Percentiles rank a stretch among this genome's conserved stretches.
phyloP scores from a whole-genome alignment of 345 rosid species.

The Rhizophora apiculata region DNA sequence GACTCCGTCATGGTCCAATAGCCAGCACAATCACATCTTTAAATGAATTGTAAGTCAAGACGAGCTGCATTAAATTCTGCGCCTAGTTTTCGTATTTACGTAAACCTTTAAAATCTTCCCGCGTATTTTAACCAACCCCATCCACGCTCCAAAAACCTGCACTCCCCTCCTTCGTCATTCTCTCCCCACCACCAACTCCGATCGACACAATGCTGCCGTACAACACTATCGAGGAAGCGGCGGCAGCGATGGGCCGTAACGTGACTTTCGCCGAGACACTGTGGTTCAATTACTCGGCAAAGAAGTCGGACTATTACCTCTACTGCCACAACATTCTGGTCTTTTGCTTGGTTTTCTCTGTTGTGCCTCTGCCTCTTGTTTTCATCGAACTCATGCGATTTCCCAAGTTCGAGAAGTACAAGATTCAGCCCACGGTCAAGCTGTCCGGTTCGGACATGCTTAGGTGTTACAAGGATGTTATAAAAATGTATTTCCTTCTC shows the following conservation, averaged over 20 bases:
- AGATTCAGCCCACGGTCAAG: conserved; percentile 85
- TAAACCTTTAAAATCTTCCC: too few species aligned
- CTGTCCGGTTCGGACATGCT: conserved; percentile 55
- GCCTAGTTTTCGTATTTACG: too few species aligned
- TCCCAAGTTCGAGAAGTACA: conserved; percentile 46
- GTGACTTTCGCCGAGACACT: conserved; percentile 61
- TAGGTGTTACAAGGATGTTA: conserved; percentile 69
- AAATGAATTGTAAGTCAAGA: too few species aligned
- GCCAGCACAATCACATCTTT: too few species aligned
- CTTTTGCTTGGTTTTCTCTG: conserved; percentile 59
- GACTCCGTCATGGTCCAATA: too few species aligned
- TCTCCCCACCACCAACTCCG: conserved; percentile 10
- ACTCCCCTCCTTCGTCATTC: too few species aligned
- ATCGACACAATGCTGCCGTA: conserved; percentile 62
- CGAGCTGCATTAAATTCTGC: too few species aligned
- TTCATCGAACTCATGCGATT: conserved; percentile 48
- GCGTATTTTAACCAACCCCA: too few species aligned
- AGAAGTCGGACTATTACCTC: conserved; percentile 75
- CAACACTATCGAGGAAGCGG: conserved; percentile 55
- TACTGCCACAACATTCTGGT: conserved; percentile 79
- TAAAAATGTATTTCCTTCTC: conserved; percentile 60
- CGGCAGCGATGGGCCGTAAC: conserved; percentile 63
- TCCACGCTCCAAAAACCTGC: too few species aligned
- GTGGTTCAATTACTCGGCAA: conserved; percentile 82
- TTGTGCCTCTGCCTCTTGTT: conserved; percentile 68